A percentile compares a stretch with the other conserved stretches of the same genome.
Conservation (phyloP, 2,329 filamentous ascomycete genomes). For the Aspergillus proliferans region DNA sequence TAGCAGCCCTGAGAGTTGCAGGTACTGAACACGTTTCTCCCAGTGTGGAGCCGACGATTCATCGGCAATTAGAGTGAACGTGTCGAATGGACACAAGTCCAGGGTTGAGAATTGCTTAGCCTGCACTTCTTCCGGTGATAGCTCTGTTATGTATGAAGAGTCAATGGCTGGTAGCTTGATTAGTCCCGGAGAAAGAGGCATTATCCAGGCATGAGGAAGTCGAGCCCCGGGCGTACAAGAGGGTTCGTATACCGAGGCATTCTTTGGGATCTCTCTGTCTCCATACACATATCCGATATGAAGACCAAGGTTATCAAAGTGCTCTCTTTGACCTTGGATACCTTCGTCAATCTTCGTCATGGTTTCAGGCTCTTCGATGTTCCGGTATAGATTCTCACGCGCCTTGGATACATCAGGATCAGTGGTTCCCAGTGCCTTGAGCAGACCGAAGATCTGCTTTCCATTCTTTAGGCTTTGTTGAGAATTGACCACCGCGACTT, state of each 20-base stretch:
- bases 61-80: slow-evolving; percentile 26
- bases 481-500: slow-evolving; percentile 36
- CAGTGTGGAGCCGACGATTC: not conserved
- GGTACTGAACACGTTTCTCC: not conserved
- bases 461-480: slow-evolving; percentile 43
- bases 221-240: slow-evolving; percentile 35
- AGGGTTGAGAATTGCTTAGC: slow-evolving; percentile 29
- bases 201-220: slow-evolving; percentile 39
- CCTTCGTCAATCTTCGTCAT: slow-evolving; percentile 9
- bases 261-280: slow-evolving; percentile 21
- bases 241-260: slow-evolving; percentile 34
- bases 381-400: slow-evolving; percentile 23
- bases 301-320: slow-evolving; percentile 41
- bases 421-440: slow-evolving; percentile 35
- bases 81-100: slow-evolving; percentile 29
- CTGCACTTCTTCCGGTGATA: slow-evolving; percentile 18
- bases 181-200: not conserved
- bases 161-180: slow-evolving; percentile 21
- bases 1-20: not conserved
- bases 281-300: slow-evolving; percentile 44
- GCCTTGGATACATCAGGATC: slow-evolving; percentile 16
- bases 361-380: slow-evolving; percentile 20
- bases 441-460: slow-evolving; percentile 36
- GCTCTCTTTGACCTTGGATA: slow-evolving; percentile 35
- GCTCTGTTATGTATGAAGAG: slow-evolving; percentile 30